Base-by-base conservation (phyloP, 352 stramenopile species). In the Phytophthora ohioensis region DNA sequence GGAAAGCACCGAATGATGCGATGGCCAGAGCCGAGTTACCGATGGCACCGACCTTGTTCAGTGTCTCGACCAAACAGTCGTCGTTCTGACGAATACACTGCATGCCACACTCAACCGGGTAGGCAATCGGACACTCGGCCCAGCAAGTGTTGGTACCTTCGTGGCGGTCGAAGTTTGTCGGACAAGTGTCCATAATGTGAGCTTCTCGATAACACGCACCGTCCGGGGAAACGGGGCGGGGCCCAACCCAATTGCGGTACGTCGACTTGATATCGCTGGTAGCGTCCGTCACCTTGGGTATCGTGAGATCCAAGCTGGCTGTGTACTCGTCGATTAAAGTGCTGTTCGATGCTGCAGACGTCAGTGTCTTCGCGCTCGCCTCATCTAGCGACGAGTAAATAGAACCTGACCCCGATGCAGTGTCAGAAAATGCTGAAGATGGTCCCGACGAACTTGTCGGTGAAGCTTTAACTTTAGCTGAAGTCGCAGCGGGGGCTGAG, bases 31-130 rank as follows among this genome's bases (percentile, higher is more conserved):
- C 78, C 0, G 58, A 57, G 8, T 67, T 67, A 17, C 64, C 72
- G 2, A 85, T 73, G 5, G 65, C 43, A 1, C 31, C 56, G 36
- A 75, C 54, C 67, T 83, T 80, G 17, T 48, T 57, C 9, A 83
- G 13, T 2, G 81, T 52, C 32, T 76, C 69, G 8, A 61, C 52
- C 9, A 61, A 63, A 62, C 79, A 86, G 64, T 86, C 76, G 32
- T 74, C 65, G 74, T 81, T 84, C 59, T 87, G 79, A 27, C 70
- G 76, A 39, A 87, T 67, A 43, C 80, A 88, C 56, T 88, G 75
- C 63, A 82, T 75, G 47, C 71, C 80, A 35, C 80, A 88, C 48
- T 81, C 66, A n/a, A 87, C 77, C 5, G 79, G 79, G 63, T 87
- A 87, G 48, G 80, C 77, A 15, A 87, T 41, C 8, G 78, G 78